Conservation (phyloP, 1,139 yeast species). For the Magnusiomyces magnusii region DNA sequence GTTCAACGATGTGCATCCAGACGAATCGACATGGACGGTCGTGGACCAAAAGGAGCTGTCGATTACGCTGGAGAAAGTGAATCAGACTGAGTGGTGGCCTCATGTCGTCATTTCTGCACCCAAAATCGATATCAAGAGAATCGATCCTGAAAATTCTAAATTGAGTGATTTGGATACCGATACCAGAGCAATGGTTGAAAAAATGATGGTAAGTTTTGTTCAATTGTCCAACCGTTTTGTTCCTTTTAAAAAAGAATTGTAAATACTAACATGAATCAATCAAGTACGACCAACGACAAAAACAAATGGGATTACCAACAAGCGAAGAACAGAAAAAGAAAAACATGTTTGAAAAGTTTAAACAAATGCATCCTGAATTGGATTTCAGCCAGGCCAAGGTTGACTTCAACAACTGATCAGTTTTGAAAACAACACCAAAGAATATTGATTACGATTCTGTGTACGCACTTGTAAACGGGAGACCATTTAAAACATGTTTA, state of each 20-base stretch:
- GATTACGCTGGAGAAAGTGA: slow-evolving; percentile 36
- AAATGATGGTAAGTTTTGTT: slow-evolving; percentile 36
- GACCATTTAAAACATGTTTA: too few relatives aligned
- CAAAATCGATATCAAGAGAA: slow-evolving; percentile 36
- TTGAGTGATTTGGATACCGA: slow-evolving; percentile 39
- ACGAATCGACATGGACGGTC: slow-evolving; percentile 39
- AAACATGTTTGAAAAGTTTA: slow-evolving; percentile 35
- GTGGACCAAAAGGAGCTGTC: slow-evolving; percentile 35
- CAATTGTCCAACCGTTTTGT: background rate
- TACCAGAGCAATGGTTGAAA: slow-evolving; percentile 41
- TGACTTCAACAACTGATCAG: slow-evolving; percentile 5
- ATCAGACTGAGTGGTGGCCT: slow-evolving; percentile 42
- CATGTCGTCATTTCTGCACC: slow-evolving; percentile 39
- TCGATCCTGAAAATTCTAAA: slow-evolving; percentile 38
- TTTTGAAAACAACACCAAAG: background rate
- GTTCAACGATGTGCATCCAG: slow-evolving; percentile 31
- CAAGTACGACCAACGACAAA: slow-evolving; percentile 38
- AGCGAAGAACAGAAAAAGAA: slow-evolving; percentile 35
- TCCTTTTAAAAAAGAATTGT: too few relatives aligned
- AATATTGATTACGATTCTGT: too few relatives aligned
- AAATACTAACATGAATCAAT: background rate
- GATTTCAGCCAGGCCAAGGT: slow-evolving; percentile 32
- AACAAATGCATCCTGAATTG: slow-evolving; percentile 39
- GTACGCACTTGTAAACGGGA: too few relatives aligned
- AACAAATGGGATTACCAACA: slow-evolving; percentile 34